phyloP scores from a whole-genome alignment of 179 eudicot species.

The Patellifolia procumbens region DNA sequence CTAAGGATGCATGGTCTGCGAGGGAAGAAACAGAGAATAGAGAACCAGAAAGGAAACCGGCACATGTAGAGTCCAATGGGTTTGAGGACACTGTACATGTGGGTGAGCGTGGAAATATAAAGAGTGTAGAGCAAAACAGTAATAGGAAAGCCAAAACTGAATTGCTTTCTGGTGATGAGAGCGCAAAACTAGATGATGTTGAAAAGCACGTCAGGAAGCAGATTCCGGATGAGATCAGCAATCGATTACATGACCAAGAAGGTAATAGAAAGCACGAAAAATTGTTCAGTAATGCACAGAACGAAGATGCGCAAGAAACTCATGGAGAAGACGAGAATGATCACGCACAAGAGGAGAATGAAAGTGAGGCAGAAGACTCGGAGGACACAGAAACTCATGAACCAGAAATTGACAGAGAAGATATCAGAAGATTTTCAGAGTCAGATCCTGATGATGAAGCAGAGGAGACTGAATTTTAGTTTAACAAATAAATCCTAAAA shows the following conservation, averaged over 20 bases:
- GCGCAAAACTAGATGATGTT: background rate
- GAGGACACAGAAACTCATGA: constrained; percentile 25
- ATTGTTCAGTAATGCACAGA: too few relatives aligned
- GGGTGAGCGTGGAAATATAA: background rate
- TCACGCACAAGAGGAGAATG: constrained; percentile 8
- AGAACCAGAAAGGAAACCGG: background rate
- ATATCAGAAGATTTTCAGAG: constrained; percentile 26
- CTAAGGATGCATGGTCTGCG: background rate
- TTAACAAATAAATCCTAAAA: background rate
- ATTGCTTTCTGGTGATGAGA: background rate
- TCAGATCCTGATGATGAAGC: constrained; percentile 28
- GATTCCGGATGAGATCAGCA: constrained; percentile 5
- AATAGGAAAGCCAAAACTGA: background rate
- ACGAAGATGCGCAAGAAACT: background rate
- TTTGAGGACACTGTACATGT: constrained; percentile 1
- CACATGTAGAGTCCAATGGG: background rate
- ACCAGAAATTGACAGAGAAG: constrained; percentile 24
- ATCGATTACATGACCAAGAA: constrained; percentile 2
- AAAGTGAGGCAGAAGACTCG: constrained; percentile 14
- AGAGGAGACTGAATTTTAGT: constrained; percentile 29
- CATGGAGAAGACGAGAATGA: too few relatives aligned
- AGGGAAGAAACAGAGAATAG: background rate
- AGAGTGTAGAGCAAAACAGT: background rate
- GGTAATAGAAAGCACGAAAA: constrained; percentile 10
- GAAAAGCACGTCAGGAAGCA: background rate